Evolutionary conservation across 768 basidiomycete species (phyloP), one percentile per base, ranked within the genome.

Genomic region (Lepiota brunneoincarnata): DNA sequence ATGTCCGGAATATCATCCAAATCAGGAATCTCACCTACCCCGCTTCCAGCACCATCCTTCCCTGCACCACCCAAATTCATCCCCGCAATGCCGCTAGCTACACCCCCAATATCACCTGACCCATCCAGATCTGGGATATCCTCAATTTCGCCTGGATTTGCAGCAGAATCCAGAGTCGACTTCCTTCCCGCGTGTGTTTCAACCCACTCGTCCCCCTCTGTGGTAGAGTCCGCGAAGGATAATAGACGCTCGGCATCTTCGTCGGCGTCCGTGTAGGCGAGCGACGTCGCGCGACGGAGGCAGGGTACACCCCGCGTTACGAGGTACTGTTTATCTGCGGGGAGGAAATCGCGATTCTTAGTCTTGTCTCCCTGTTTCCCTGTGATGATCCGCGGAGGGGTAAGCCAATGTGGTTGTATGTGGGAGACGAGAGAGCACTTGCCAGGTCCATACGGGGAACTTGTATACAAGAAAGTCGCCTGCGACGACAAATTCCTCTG

Each of bases 381-480:
- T 98, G 62, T n/a, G n/a, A n/a, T n/a, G n/a, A n/a, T n/a, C n/a
- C n/a, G n/a, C n/a, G n/a, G n/a, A n/a, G n/a, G 40, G 36, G 31
- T 23, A 42, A 36, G 40, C 52, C 44, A 47, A 49, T 51, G 41
- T 34, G 51, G 38, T 56, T 42, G 15, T 23, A 43, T 26, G 23
- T 20, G 47, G 10, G 18, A 34, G 28, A n/a, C n/a, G n/a, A n/a
- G 40, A 21, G 46, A 50, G 68, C 89, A 61, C 54, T 31, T 31
- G 92, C 97, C 97, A 99, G 64, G 84, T 78, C 97, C 97, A 99
- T 21, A 97, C 93, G 10, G 93, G 92, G 72, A 99, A 99, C 76
- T 99, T 99, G 83, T 98, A 98, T 6, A 87, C 79, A 55, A 99
- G 75, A 72, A 98, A 98, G 70, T 99, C 97, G 50, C 97, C 97